Evolutionary conservation across 2,329 filamentous ascomycete genomes (phyloP).

Genomic region (Ceratocystis ficicola): DNA sequence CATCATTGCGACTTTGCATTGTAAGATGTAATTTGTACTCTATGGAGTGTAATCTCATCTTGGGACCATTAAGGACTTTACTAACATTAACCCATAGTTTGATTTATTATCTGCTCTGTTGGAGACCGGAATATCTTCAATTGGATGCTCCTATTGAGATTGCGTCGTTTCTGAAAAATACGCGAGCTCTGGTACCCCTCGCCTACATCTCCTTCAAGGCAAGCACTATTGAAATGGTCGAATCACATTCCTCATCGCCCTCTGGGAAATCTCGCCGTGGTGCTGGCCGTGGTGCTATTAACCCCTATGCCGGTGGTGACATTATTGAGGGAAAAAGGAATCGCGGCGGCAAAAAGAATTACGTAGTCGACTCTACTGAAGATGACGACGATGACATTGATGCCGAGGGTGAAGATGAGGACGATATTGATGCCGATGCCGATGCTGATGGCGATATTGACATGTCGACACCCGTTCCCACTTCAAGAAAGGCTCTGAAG

Average conservation of each 20-base stretch:
- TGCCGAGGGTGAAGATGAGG: slow-evolving; percentile 31
- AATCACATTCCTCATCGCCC: slow-evolving; percentile 14
- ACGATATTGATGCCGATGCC: slow-evolving; percentile 30
- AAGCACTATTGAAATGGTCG: neutral
- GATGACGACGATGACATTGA: slow-evolving; percentile 35
- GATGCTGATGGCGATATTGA: slow-evolving; percentile 40
- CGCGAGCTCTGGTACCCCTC: neutral
- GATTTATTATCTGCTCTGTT: neutral
- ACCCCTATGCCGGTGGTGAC: slow-evolving; percentile 31
- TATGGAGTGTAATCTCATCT: neutral
- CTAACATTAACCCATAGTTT: neutral
- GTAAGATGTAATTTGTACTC: neutral
- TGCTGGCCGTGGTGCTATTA: slow-evolving; percentile 2
- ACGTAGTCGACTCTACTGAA: slow-evolving; percentile 45
- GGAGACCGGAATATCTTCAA: neutral
- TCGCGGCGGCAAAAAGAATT: slow-evolving; percentile 46
- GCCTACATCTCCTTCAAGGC: neutral
- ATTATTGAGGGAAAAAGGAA: slow-evolving; percentile 42
- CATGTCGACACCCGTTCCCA: slow-evolving; percentile 31
- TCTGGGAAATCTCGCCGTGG: slow-evolving; percentile 34
- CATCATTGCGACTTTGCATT: neutral
- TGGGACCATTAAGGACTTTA: neutral
- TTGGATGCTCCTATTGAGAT: neutral
- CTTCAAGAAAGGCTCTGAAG: slow-evolving; percentile 23
- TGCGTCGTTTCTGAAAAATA: neutral